phyloP scores from a whole-genome alignment of 352 stramenopile genomes.

The Phytophthora palmivora region DNA sequence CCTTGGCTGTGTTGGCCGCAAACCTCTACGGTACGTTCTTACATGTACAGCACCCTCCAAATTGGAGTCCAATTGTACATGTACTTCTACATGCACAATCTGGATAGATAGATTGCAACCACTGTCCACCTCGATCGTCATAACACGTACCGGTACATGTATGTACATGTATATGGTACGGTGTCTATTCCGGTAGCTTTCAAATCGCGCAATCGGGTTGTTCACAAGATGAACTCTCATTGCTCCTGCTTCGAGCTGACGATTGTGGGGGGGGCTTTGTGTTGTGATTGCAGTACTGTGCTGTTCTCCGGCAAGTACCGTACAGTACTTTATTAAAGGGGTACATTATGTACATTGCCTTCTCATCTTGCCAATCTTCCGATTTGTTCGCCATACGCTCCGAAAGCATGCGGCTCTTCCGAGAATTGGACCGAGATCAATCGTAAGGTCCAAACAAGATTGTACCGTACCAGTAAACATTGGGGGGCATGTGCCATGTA shows the following conservation, averaged over 20 bases:
- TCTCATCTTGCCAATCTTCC: conserved; percentile 37
- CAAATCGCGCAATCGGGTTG: too few species aligned
- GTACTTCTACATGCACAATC: background rate
- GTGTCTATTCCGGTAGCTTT: background rate
- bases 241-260: background rate
- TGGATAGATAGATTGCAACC: too few species aligned
- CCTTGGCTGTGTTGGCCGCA: background rate
- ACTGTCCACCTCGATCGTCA: too few species aligned
- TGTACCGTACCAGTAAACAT: conserved; percentile 4
- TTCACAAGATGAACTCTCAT: too few species aligned
- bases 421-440: background rate
- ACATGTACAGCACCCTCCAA: too few species aligned
- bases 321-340: too few species aligned
- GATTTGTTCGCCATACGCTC: conserved; percentile 22
- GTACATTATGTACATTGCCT: too few species aligned
- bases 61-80: too few species aligned
- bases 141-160: too few species aligned
- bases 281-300: background rate
- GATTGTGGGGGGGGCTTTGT: background rate
- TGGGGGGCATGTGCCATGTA: too few species aligned
- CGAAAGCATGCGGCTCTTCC: conserved; percentile 11
- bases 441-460: conserved; percentile 1
- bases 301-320: too few species aligned
- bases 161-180: too few species aligned
- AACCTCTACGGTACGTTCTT: background rate